Evolutionary conservation across 176 grass and related monocot genomes (phyloP).

Genomic region (Cocos nucifera): DNA sequence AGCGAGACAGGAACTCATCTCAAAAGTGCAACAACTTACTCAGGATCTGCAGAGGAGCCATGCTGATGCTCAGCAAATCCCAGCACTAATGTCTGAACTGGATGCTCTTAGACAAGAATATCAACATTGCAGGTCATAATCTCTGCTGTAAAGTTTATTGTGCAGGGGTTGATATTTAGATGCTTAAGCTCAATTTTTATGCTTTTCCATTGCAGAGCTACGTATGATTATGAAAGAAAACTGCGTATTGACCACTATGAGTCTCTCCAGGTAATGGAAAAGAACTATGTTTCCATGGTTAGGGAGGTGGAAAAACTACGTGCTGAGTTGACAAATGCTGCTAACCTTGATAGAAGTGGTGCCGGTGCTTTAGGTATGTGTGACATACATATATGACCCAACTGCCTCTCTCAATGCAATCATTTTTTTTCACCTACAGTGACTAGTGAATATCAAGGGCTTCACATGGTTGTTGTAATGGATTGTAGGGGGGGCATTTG

Average conservation of each 20-base stretch:
- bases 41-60: slow-evolving; percentile 79
- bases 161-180: not conserved
- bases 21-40: slow-evolving; percentile 53
- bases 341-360: slow-evolving; percentile 41
- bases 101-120: slow-evolving; percentile 71
- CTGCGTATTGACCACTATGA: slow-evolving; percentile 67
- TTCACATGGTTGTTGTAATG: too few relatives aligned
- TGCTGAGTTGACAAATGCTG: slow-evolving; percentile 60
- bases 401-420: too few relatives aligned
- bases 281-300: slow-evolving; percentile 81
- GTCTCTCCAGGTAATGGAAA: slow-evolving; percentile 74
- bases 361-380: slow-evolving; percentile 8
- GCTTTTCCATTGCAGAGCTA: slow-evolving; percentile 37
- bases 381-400: too few relatives aligned
- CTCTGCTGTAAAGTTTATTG: slow-evolving; percentile 1
- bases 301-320: slow-evolving; percentile 79
- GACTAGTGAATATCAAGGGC: too few relatives aligned
- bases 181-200: slow-evolving; percentile 5
- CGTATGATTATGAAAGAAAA: slow-evolving; percentile 89
- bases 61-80: slow-evolving; percentile 71
- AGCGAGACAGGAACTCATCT: slow-evolving; percentile 47
- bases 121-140: slow-evolving; percentile 55
- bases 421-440: too few relatives aligned
- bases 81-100: slow-evolving; percentile 37
- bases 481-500: slow-evolving; percentile 44